Conservation (phyloP, 73 alveolate species). For the Paramecium biaurelia region DNA sequence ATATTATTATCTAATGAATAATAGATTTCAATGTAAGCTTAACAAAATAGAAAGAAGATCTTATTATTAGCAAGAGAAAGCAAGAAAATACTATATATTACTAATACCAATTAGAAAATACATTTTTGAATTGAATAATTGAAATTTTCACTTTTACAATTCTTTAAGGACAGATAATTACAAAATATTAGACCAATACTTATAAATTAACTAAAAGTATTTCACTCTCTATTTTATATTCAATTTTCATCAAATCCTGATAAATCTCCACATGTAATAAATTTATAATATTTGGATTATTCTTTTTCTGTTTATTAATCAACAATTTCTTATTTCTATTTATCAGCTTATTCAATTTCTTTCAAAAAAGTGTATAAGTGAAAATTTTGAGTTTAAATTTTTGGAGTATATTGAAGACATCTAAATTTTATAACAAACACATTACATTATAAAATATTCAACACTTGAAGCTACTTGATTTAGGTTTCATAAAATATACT, state of each 20-base stretch:
- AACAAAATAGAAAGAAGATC: background rate
- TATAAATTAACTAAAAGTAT: background rate
- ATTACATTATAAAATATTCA: conserved; percentile 49
- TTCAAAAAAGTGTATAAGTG: conserved; percentile 53
- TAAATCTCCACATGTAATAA: conserved; percentile 63
- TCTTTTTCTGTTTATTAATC: conserved; percentile 32
- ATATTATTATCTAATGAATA: background rate
- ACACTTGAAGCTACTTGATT: conserved; percentile 64
- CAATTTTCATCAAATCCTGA: conserved; percentile 67
- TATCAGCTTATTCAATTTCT: conserved; percentile 50
- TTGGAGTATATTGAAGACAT: conserved; percentile 36
- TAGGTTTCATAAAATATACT: conserved; percentile 62
- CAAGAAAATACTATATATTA: background rate
- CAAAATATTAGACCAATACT: background rate
- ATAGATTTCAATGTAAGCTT: background rate
- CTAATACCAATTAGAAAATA: no score
- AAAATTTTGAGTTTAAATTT: background rate
- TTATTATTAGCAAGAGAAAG: background rate
- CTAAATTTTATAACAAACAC: background rate
- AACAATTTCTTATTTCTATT: background rate
- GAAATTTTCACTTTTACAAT: background rate
- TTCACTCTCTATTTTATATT: background rate
- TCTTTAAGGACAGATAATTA: no score
- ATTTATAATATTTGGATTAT: conserved; percentile 56
- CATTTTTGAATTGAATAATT: no score